phyloP scores from a whole-genome alignment of 2,329 filamentous ascomycete species.

The Coniella vitis region DNA sequence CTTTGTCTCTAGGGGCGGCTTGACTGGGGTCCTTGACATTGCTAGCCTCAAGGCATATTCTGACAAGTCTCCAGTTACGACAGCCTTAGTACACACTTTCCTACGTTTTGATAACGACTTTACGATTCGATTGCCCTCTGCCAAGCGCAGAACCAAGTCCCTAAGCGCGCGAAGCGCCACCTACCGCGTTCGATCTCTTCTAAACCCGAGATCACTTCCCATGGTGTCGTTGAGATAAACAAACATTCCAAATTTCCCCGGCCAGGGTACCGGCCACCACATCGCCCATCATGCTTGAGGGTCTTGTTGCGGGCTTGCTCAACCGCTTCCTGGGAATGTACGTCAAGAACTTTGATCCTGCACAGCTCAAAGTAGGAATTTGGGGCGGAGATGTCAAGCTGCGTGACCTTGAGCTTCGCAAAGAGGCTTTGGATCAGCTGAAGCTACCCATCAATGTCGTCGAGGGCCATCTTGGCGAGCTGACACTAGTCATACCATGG shows the following conservation, averaged over 20 bases:
- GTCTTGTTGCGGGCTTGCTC: slow-evolving; percentile 90
- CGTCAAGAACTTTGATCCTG: slow-evolving; percentile 97
- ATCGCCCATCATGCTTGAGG: slow-evolving; percentile 79
- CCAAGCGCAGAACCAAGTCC: neutral
- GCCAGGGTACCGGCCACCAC: slow-evolving; percentile 65
- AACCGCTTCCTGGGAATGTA: slow-evolving; percentile 99
- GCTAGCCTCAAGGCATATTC: neutral
- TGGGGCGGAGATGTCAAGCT: slow-evolving; percentile 98
- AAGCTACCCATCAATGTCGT: slow-evolving; percentile 95
- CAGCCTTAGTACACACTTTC: neutral
- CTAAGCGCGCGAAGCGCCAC: neutral
- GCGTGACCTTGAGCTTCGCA: slow-evolving; percentile 81
- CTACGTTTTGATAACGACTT: neutral
- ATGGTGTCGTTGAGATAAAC: slow-evolving; percentile 9
- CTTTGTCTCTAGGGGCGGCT: neutral
- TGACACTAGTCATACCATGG: slow-evolving; percentile 94
- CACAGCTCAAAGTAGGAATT: slow-evolving; percentile 96
- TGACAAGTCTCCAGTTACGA: neutral
- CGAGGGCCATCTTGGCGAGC: slow-evolving; percentile 84
- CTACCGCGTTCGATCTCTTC: neutral
- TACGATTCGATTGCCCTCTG: neutral
- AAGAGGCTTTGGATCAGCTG: slow-evolving; percentile 94
- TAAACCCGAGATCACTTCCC: slow-evolving; percentile 1
- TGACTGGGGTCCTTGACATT: neutral
- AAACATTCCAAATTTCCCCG: slow-evolving; percentile 32